Percentiles rank a stretch among this genome's conserved stretches.
phyloP scores from a whole-genome alignment of 176 grass and related monocot genomes.

The Oryza nivara region DNA sequence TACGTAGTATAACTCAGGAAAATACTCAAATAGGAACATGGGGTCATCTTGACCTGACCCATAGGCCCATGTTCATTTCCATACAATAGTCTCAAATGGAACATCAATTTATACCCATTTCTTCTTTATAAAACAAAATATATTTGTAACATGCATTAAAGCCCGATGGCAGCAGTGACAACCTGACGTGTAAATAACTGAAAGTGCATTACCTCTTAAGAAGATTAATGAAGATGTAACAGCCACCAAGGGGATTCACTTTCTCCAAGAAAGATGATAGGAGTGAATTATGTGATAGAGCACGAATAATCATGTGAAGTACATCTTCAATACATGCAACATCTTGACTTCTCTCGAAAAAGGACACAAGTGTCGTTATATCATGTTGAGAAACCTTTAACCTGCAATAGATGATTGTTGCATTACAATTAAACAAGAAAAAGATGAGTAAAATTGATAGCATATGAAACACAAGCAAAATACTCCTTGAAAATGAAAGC shows the following conservation, averaged over 20 bases:
- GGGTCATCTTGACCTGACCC: neutral
- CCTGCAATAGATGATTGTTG: conserved; percentile 53
- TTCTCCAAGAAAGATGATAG: conserved; percentile 82
- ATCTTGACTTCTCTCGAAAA: conserved; percentile 97
- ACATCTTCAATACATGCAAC: conserved; percentile 94
- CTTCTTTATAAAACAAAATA: neutral
- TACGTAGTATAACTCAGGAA: conserved; percentile 51
- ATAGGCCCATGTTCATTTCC: neutral
- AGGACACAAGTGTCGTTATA: conserved; percentile 85
- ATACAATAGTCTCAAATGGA: neutral
- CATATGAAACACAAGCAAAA: conserved; percentile 37
- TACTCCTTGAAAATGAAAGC: conserved; percentile 34
- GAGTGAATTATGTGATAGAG: conserved; percentile 76
- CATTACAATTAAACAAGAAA: conserved; percentile 32
- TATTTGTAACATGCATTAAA: neutral
- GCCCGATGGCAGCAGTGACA: neutral
- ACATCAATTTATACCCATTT: neutral
- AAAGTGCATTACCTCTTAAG: conserved; percentile 74
- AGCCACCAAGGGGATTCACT: conserved; percentile 86
- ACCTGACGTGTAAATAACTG: neutral
- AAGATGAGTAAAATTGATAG: conserved; percentile 7
- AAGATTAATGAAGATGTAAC: conserved; percentile 91
- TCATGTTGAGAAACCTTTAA: conserved; percentile 77
- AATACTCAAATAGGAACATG: neutral
- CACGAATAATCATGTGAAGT: conserved; percentile 88